Base-by-base conservation (phyloP, 208 protist species). In the Paratrypanosoma confusum region DNA sequence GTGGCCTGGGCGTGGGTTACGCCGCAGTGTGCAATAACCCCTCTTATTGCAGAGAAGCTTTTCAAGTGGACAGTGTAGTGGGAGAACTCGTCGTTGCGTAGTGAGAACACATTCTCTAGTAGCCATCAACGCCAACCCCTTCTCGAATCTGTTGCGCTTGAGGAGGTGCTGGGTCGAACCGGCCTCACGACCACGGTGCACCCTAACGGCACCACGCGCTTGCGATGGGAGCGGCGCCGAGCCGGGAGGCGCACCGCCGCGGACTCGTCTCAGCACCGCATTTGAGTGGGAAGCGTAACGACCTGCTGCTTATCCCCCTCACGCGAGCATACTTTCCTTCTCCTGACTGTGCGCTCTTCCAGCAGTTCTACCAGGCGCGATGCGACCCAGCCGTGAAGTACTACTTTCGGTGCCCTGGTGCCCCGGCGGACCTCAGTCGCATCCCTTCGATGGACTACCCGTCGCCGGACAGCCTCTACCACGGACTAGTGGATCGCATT, bases 341-440 rank as follows among this genome's bases (percentile, higher is more conserved):
- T 2, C 66, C 71, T 0, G 75, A 90, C 50, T 90, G 81, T 27
- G 58, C 81, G 0, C 63, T 90, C 5, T 90, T 90, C 31, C 58
- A 79, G 45, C 81, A 86, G 64, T 86, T 90, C 35, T 71, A 86
- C 56, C 59, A 68, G 43, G 71, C 75, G 1, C 72, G 81, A 28
- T 83, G 76, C 59, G 76, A 90, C 52, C 70, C 73, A 1, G 68
- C 70, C 31, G 81, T 86, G 39, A 86, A 81, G 43, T 90, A 86
- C 48, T 90, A 85, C 65, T 82, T 90, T 39, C 72, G 81, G 7
- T 63, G 53, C 1, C 81, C 81, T 2, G 75, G 81, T 35, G 70
- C 77, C 43, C 75, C 81, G 1, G 75, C 76, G 3, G 67, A 84
- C 50, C 62, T 85, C 24, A 77, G 70, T 61, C 45, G 60, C 16